phyloP scores from a whole-genome alignment of 2,329 filamentous ascomycete genomes.

The Stagonosporopsis chrysanthemi region DNA sequence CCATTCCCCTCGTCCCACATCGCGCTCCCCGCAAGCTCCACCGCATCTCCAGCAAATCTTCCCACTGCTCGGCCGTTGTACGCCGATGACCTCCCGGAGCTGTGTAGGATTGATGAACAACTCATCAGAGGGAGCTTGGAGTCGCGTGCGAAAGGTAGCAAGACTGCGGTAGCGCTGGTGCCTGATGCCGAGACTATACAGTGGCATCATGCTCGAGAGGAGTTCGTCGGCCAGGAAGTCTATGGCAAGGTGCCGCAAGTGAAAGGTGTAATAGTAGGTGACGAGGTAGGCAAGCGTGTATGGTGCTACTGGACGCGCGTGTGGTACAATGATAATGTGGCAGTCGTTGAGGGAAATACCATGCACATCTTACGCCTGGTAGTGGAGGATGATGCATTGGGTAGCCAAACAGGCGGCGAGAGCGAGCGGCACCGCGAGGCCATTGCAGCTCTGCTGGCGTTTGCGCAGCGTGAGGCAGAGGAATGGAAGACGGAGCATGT shows the following conservation, averaged over 20 bases:
- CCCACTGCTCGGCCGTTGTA: constrained; percentile 58
- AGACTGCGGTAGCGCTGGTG: constrained; percentile 68
- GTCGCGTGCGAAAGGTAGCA: constrained; percentile 47
- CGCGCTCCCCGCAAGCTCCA: constrained; percentile 23
- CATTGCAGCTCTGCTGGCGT: constrained; percentile 68
- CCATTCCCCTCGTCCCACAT: constrained; percentile 77
- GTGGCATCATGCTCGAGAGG: constrained; percentile 84
- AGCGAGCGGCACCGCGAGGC: constrained; percentile 38
- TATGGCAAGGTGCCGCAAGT: constrained; percentile 65
- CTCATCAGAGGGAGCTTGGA: constrained; percentile 65
- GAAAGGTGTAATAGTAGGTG: constrained; percentile 73
- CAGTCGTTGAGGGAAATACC: constrained; percentile 67
- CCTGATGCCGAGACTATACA: constrained; percentile 72
- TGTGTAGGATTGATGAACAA: constrained; percentile 71
- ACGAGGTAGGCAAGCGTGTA: constrained; percentile 61
- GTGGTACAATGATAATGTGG: constrained; percentile 65
- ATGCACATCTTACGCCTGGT: constrained; percentile 74
- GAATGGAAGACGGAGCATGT: constrained; percentile 75
- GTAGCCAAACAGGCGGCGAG: constrained; percentile 14
- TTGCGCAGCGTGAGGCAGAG: constrained; percentile 74
- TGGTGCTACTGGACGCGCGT: constrained; percentile 78
- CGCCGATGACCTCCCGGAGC: constrained; percentile 65
- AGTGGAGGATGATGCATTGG: constrained; percentile 63
- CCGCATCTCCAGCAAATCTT: constrained; percentile 11
- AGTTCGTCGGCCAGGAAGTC: constrained; percentile 74